Conservation (phyloP, 2,329 filamentous ascomycete genomes). For the Botryotinia globosa region DNA sequence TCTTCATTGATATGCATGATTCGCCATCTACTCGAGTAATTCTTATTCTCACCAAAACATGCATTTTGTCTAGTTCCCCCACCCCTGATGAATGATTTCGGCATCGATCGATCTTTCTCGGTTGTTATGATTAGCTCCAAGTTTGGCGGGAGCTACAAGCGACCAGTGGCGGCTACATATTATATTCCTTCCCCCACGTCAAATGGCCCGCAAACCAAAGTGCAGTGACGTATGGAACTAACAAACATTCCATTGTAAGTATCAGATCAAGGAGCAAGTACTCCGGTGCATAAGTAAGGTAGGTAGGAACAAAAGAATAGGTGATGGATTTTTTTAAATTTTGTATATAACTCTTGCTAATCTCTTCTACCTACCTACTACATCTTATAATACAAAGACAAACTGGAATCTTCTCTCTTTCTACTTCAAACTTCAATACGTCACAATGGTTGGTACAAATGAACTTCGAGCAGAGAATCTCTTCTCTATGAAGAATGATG, state of each 20-base stretch:
- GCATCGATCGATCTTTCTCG: background rate
- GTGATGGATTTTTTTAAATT: background rate
- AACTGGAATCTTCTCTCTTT: background rate
- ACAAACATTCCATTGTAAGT: background rate
- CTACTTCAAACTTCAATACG: background rate
- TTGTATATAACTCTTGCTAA: background rate
- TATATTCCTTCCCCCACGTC: background rate
- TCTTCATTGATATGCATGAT: background rate
- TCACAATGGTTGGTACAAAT: conserved; percentile 30
- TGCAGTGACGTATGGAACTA: conserved; percentile 8
- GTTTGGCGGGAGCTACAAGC: background rate
- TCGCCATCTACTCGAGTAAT: background rate
- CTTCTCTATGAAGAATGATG: conserved; percentile 45
- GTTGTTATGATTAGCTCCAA: background rate
- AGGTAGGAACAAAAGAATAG: background rate
- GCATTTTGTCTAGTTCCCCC: background rate
- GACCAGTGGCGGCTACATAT: background rate
- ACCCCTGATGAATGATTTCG: background rate
- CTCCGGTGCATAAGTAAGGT: background rate
- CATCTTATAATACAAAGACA: background rate
- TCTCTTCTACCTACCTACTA: background rate
- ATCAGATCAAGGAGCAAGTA: conserved; percentile 16
- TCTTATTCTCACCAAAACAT: background rate
- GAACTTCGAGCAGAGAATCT: conserved; percentile 45
- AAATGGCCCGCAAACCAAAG: conserved; percentile 5